Conservation (phyloP, 305 asterid genomes). For the Rubia tinctorum region DNA sequence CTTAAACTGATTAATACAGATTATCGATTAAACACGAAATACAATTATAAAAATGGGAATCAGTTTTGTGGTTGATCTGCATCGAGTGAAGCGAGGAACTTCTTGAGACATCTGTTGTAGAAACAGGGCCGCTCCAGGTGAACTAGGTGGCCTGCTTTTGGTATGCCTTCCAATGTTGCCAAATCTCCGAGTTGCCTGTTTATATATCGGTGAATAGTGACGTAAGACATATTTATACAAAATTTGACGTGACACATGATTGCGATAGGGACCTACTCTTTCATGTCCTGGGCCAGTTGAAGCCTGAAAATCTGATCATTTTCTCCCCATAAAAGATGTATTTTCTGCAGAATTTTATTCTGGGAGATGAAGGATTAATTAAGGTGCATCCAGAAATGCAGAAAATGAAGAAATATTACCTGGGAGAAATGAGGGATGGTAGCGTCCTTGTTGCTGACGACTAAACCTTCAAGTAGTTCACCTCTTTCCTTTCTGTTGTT, state of each 20-base stretch:
- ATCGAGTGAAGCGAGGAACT: constrained; percentile 60
- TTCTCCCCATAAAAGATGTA: constrained; percentile 95
- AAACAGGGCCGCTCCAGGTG: constrained; percentile 85
- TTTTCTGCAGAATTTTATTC: constrained; percentile 40
- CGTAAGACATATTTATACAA: too few relatives aligned
- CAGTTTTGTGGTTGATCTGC: constrained; percentile 29
- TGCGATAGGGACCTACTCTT: constrained; percentile 46
- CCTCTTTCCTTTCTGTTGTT: constrained; percentile 80
- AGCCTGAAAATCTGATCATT: constrained; percentile 82
- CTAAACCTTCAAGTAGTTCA: constrained; percentile 74
- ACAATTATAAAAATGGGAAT: neutral
- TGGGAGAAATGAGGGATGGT: constrained; percentile 55
- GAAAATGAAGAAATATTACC: constrained; percentile 26
- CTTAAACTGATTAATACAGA: constrained; percentile 7
- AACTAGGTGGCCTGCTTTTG: constrained; percentile 88
- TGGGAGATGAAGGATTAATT: neutral
- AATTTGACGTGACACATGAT: neutral
- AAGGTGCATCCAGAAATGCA: neutral
- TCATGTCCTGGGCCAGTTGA: constrained; percentile 74
- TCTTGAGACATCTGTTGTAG: constrained; percentile 62
- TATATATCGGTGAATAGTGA: too few relatives aligned
- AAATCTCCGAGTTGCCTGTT: constrained; percentile 74
- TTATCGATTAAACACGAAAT: neutral
- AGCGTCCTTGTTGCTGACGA: constrained; percentile 68
- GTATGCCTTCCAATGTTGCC: constrained; percentile 50